Base-by-base conservation (phyloP, 495 filamentous ascomycete genomes). In the Wilcoxina mikolae region DNA sequence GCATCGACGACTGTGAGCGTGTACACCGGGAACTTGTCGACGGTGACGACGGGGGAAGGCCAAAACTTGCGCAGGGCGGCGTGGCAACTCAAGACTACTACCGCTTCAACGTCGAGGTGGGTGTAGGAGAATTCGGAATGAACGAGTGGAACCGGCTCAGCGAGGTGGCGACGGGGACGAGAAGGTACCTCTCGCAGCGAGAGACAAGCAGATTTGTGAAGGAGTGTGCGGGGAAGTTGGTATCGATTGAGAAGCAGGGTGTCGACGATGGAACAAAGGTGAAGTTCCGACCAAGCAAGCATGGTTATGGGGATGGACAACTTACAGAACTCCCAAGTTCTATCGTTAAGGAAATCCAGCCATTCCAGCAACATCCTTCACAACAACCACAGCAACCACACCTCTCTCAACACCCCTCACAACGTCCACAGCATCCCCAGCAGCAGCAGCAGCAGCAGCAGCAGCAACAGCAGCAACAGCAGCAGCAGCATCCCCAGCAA, bases 81-180 rank as follows among this genome's bases (percentile, higher is more conserved):
- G 85, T 95, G 49, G 84, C 80, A 58, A 77, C 80, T 45, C 88
- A 95, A 53, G 88, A 94, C 67, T 98, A 98, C 74, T 94, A 87
- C 68, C 84, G 91, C n/a, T 74, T 95, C 24, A 98, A 98, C 57
- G 91, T 95, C 23, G 90, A 96, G 63, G 84, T 95, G 3, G 93
- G 91, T 0, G 93, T 98, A 22, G 91, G 91, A 39, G 93, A 98
- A 64, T 95, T 95, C 65, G 90, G 85, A 46, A 94, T 98, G 86
- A 96, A 96, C 65, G 91, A 96, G 65, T 98, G 91, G 90, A 79
- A 86, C 64, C 79, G 91, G 3, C 72, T 98, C 12, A 81, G 84
- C 28, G 90, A 96, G 39, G 95, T 98, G 68, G 88, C 83, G 69
- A 95, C 87, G 31, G 85, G 81, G 65, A 96, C 91, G 0, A 77